Conservation (phyloP, 2,329 filamentous ascomycete species). For the Dactylellina drechsleri region DNA sequence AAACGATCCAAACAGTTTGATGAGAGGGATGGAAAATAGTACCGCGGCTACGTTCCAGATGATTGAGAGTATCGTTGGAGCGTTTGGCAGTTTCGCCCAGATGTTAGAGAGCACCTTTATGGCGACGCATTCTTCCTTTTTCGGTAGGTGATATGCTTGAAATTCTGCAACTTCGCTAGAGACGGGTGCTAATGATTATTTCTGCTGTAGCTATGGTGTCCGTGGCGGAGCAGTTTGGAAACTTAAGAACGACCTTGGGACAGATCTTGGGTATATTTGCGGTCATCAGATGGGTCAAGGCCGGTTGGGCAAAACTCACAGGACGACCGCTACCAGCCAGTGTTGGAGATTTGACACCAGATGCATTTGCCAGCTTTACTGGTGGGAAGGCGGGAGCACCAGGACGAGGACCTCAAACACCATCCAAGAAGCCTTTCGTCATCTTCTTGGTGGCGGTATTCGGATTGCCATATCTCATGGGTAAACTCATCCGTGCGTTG, state of each 20-base stretch:
- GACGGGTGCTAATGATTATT: conserved; percentile 55
- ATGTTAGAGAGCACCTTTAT: conserved; percentile 99
- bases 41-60: conserved; percentile 98
- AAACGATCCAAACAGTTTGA: conserved; percentile 91
- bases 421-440: conserved; percentile 92
- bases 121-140: conserved; percentile 98
- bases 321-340: conserved; percentile 90
- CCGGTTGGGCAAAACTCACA: conserved; percentile 88
- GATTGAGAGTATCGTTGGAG: conserved; percentile 94
- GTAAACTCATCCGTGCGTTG: conserved; percentile 88
- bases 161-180: conserved; percentile 28
- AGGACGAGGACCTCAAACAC: conserved; percentile 76
- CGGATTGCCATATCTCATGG: conserved; percentile 95
- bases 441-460: conserved; percentile 96
- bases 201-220: conserved; percentile 84
- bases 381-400: conserved; percentile 62
- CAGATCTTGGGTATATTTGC: conserved; percentile 96
- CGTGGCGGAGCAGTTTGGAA: conserved; percentile 96
- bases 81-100: conserved; percentile 96
- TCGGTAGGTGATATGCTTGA: conserved; percentile 71
- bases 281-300: conserved; percentile 91
- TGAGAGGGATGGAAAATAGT: conserved; percentile 92
- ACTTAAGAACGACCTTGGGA: conserved; percentile 89
- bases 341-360: conserved; percentile 84
- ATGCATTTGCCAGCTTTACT: conserved; percentile 84